These are phyloP conservation scores for Bruguiera gymnorhiza DNA, from an alignment of 345 rosid species.

Conservation along the genomic window DNA sequence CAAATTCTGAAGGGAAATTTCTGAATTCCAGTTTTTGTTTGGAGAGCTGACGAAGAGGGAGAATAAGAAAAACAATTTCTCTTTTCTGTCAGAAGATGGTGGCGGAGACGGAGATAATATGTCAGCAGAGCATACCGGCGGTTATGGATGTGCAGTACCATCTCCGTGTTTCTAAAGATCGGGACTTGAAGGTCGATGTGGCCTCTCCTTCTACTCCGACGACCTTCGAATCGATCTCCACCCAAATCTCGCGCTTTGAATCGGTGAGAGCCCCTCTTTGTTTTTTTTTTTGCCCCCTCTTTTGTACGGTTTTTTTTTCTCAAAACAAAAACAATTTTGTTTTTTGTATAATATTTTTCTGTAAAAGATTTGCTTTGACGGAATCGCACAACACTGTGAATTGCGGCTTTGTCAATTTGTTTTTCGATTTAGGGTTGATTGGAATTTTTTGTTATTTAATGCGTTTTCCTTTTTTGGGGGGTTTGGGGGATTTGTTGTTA, in stretches of 20 bases:
- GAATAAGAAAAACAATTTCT: too few relatives aligned
- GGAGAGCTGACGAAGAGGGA: too few relatives aligned
- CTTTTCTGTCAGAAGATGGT: conserved; percentile 12
- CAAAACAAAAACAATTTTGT: not conserved
- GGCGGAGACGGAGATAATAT: conserved; percentile 40
- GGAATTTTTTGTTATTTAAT: too few relatives aligned
- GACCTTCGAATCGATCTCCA: conserved; percentile 37
- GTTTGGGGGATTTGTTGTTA: too few relatives aligned
- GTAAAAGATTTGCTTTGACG: not conserved
- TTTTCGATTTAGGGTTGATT: too few relatives aligned
- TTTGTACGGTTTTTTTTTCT: not conserved
- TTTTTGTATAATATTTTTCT: not conserved
- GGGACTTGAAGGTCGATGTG: conserved; percentile 30
- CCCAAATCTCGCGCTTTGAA: conserved; percentile 42
- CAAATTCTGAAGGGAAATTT: too few relatives aligned
- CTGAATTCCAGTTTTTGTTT: too few relatives aligned
- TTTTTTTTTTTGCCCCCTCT: not conserved
- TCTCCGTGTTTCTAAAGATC: conserved; percentile 17
- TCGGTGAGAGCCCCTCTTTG: conserved; percentile 33
- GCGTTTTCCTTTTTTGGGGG: too few relatives aligned
- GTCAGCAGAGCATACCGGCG: conserved; percentile 18
- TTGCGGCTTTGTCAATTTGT: not conserved
- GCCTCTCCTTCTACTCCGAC: conserved; percentile 26
- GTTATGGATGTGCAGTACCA: conserved; percentile 34
- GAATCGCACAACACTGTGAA: not conserved